Evolutionary conservation across 2,329 filamentous ascomycete species (phyloP), one percentile per base, ranked within the genome.

Genomic region (Aspergillus melleus): DNA sequence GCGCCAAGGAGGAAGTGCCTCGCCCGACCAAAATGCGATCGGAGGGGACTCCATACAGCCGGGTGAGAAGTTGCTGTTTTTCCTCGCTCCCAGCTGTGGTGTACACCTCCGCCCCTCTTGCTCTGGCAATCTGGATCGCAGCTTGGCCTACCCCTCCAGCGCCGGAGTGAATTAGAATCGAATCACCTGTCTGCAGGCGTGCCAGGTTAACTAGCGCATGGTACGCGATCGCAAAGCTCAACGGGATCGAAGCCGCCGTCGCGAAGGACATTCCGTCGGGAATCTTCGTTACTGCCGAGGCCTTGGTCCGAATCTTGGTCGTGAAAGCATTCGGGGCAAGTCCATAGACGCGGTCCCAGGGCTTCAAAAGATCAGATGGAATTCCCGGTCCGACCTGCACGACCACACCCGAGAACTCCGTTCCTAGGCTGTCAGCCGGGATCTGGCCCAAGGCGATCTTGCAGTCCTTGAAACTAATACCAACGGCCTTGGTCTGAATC

Each of bases 301-400:
- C 55, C 6, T 49, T 20, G 29, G 64, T 58, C 46, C 71, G 61
- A 20, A 65, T 60, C 29, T 66, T 68, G 6, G 63, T 74, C 1
- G 66, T 46, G 55, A 68, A 76, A 14, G 64, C 57, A 3, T 71
- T 71, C 39, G 65, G 58, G 10, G 54, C 57, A 63, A 71, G 65
- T 3, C 66, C 74, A 46, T 68, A 66, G 3, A 78, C 74, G 16
- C 69, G 64, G 54, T 78, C 75, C 22, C 22, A 22, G 3, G 22
- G 22, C 3, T 22, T 22, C 22, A 22, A 22, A 22, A 22, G 22
- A 22, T 22, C 22, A 22, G 22, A 22, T 22, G 22, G 22, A 2
- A 22, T 22, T 8, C 76, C 76, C 14, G 22, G 51, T 6, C 51
- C 51, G 22, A 53, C 51, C 1, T 16, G 51, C 9, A 19, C 22